Evolutionary conservation across 768 basidiomycete genomes (phyloP).

Genomic region (Pleurotus citrinopileatus): DNA sequence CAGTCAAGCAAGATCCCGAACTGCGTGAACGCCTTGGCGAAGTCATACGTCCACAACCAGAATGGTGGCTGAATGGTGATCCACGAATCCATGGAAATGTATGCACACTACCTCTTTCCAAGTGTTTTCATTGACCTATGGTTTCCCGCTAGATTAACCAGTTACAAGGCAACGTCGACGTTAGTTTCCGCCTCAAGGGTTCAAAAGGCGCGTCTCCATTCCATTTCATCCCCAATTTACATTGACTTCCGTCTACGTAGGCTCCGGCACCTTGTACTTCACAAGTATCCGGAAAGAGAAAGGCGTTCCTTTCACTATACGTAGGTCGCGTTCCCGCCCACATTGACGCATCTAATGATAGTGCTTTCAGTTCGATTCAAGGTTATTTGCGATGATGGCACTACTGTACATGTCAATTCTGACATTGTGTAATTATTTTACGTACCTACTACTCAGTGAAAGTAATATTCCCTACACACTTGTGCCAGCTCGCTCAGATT

Average conservation of each 20-base stretch:
- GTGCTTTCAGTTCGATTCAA: slow-evolving; percentile 55
- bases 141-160: slow-evolving; percentile 60
- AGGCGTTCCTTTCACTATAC: slow-evolving; percentile 62
- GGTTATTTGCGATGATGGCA: slow-evolving; percentile 63
- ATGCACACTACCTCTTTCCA: slow-evolving; percentile 20
- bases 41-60: slow-evolving; percentile 59
- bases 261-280: slow-evolving; percentile 76
- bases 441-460: no score
- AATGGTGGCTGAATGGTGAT: slow-evolving; percentile 77
- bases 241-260: slow-evolving; percentile 37
- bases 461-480: no score
- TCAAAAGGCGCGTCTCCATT: slow-evolving; percentile 48
- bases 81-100: slow-evolving; percentile 70
- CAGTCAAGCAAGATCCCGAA: slow-evolving; percentile 48
- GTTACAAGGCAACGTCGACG: slow-evolving; percentile 72
- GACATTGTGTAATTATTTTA: neutral
- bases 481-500: no score
- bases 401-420: slow-evolving; percentile 38
- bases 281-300: slow-evolving; percentile 79
- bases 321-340: slow-evolving; percentile 41
- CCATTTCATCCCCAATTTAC: neutral
- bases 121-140: neutral
- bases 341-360: slow-evolving; percentile 2
- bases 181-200: slow-evolving; percentile 74
- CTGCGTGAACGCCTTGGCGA: slow-evolving; percentile 59